Conservation (phyloP, 2,329 filamentous ascomycete genomes). For the Aspergillus pseudoglaucus region DNA sequence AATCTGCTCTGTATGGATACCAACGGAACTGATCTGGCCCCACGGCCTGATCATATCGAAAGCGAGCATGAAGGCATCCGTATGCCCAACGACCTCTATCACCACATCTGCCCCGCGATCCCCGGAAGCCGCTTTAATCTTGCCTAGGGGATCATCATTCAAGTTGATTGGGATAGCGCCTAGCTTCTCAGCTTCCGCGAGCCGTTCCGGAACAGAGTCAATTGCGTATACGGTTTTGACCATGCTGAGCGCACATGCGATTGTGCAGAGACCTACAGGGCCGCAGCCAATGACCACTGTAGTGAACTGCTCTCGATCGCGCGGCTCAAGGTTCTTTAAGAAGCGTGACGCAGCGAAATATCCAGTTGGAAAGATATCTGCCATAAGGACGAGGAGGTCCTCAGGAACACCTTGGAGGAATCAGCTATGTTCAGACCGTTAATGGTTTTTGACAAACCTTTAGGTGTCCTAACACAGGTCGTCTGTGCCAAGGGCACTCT, state of each 20-base stretch:
- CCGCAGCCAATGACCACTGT: conserved; percentile 78
- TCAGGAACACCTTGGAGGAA: conserved; percentile 49
- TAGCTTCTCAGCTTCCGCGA: conserved; percentile 61
- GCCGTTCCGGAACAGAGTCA: conserved; percentile 64
- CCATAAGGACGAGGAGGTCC: conserved; percentile 70
- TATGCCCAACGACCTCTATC: conserved; percentile 64
- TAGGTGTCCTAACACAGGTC: conserved; percentile 63
- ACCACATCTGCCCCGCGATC: conserved; percentile 74
- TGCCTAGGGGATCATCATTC: conserved; percentile 52
- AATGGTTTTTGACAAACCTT: conserved; percentile 25
- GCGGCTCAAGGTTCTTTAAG: conserved; percentile 50
- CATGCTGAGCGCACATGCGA: conserved; percentile 61
- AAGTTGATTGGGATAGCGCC: conserved; percentile 77
- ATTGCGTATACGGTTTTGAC: conserved; percentile 68
- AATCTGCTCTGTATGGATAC: conserved; percentile 55
- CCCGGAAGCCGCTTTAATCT: conserved; percentile 65
- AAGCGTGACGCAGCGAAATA: conserved; percentile 63
- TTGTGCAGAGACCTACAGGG: conserved; percentile 70
- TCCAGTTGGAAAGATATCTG: conserved; percentile 75
- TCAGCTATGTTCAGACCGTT: neutral
- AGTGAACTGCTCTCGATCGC: conserved; percentile 34
- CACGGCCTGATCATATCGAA: conserved; percentile 63
- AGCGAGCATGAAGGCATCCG: conserved; percentile 57
- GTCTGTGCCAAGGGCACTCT: conserved; percentile 70
- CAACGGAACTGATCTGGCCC: conserved; percentile 62